A percentile compares a stretch with the other conserved stretches of the same genome.
phyloP scores from a whole-genome alignment of 257 asterid species.

The Solanum pinnatisectum region DNA sequence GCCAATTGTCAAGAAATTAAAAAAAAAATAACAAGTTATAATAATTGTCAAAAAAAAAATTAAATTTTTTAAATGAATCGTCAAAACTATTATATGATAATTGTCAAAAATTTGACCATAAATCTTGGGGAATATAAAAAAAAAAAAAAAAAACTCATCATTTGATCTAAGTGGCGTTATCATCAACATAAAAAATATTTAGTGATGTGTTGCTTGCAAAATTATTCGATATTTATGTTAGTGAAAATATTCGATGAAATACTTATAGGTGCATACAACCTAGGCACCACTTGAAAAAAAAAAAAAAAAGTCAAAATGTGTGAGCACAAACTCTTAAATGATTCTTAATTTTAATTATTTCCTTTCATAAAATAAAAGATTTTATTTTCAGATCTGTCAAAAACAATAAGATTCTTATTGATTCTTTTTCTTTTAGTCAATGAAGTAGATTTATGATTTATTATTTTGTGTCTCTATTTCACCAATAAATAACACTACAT shows the following conservation, averaged over 20 bases:
- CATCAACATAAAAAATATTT: too few relatives aligned
- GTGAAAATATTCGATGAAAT: too few relatives aligned
- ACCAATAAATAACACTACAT: not conserved
- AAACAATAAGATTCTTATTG: not conserved
- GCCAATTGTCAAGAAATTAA: not conserved
- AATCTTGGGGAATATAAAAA: too few relatives aligned
- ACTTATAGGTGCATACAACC: not conserved
- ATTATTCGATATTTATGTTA: not conserved
- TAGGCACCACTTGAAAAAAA: not conserved
- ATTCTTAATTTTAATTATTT: not conserved
- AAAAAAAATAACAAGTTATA: not conserved
- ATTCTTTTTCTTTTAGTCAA: not conserved
- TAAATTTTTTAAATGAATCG: not conserved
- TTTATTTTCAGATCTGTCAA: not conserved
- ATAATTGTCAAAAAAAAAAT: not conserved
- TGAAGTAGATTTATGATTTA: not conserved
- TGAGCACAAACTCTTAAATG: not conserved
- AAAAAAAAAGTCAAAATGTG: not conserved
- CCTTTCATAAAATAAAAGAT: not conserved
- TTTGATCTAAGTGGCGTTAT: not conserved
- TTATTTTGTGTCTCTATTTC: not conserved
- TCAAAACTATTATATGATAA: not conserved
- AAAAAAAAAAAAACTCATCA: not conserved
- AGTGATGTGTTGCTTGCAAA: not conserved
- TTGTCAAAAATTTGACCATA: not conserved